Evolutionary conservation across 805 yeast genomes (phyloP), one percentile per base, ranked within the genome.

Genomic region (Yarrowia sp.): DNA sequence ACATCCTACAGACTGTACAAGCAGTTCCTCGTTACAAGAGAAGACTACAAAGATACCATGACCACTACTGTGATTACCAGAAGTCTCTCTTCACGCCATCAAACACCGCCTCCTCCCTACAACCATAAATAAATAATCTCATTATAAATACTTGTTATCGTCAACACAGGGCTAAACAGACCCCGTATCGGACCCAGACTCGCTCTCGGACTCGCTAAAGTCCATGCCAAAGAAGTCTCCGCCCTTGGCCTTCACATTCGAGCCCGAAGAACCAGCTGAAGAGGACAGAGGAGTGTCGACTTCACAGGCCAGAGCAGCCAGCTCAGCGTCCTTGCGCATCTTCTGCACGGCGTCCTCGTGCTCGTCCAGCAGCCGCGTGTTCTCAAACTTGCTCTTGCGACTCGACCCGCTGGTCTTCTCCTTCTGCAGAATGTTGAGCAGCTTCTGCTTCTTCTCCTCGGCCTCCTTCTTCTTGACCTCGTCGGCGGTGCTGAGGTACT

Each of bases 291-390:
- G 41, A 10, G 38, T 47, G 10, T 47, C 39, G 3, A 32, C 5
- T 10, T 47, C 56, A 8, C 9, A 21, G 21, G 38, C 56, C 21
- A 47, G 21, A 0, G 73, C 74, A 5, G 73, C 62, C 2, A 67
- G 65, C 38, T 72, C 66, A 3, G 79, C 71, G 22, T 74, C 77
- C 9, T 74, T 74, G 36, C 73, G 62, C 55, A 75, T 70, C 47
- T 55, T 38, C 19, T 55, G 29, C 14, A 39, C 47, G 3, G 61
- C 61, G n/a, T 65, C 67, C 39, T 80, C 81, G n/a, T 73, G 61
- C 19, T 75, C 76, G 9, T 78, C 78, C n/a, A 78, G 62, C 51
- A 68, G 73, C 62, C 70, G 66, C 6, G 70, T 69, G 59, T 79
- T 80, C 13, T 73, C 76, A 66, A 71, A 77, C 65, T 72, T 73